A percentile compares a stretch with the other conserved stretches of the same genome.
Evolutionary conservation across 306 rosid species (phyloP).

Genomic region (Castanopsis chinensis): DNA sequence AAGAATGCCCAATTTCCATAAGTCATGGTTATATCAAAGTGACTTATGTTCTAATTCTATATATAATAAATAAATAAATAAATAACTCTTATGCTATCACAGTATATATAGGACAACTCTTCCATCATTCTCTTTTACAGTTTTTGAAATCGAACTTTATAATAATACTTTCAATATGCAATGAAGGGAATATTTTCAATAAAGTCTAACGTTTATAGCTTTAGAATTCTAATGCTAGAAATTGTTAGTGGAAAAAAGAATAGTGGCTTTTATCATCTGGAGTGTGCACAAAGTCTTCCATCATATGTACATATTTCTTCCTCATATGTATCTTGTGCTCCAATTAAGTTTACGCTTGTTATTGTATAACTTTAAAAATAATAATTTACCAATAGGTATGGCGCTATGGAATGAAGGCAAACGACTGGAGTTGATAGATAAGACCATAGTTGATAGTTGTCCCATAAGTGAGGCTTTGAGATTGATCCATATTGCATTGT

Average conservation of each 20-base stretch:
- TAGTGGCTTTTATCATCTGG: not conserved
- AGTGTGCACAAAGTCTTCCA: not conserved
- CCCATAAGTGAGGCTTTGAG: not conserved
- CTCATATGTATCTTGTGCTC: not conserved
- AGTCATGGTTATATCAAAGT: too few species aligned
- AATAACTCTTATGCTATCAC: too few species aligned
- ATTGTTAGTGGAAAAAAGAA: conserved; percentile 15
- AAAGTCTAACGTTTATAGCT: not conserved
- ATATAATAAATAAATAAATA: too few species aligned
- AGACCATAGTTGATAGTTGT: not conserved
- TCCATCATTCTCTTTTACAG: not conserved
- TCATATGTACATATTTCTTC: conserved; percentile 4
- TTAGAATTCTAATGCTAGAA: conserved; percentile 29
- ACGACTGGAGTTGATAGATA: conserved; percentile 3
- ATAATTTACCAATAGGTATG: conserved; percentile 10
- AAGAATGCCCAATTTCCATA: too few species aligned
- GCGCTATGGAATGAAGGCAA: conserved; percentile 18
- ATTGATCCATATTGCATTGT: too few species aligned
- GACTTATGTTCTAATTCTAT: too few species aligned
- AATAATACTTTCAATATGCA: too few species aligned
- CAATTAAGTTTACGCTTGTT: too few species aligned
- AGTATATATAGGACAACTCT: too few species aligned
- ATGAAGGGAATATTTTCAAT: too few species aligned
- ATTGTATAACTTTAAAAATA: not conserved
- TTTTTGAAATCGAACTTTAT: not conserved